Conservation (phyloP, 2,329 filamentous ascomycete species). For the Calonectria naviculata region DNA sequence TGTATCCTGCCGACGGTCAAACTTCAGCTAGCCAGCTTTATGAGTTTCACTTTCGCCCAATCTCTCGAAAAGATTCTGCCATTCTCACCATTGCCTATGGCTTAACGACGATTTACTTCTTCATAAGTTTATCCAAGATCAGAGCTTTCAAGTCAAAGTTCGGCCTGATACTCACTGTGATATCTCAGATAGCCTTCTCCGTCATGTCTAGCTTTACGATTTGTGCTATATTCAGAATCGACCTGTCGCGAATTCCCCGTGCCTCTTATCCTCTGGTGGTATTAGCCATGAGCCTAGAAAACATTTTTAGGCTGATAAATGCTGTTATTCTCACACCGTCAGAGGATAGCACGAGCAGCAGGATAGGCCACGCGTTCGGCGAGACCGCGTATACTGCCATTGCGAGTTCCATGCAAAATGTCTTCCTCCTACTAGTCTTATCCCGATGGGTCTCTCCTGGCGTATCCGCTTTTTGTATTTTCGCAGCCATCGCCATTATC, state of each 20-base stretch:
- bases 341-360: conserved; percentile 73
- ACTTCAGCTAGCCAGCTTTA: conserved; percentile 71
- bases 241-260: conserved; percentile 79
- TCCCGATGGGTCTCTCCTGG: conserved; percentile 75
- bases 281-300: conserved; percentile 80
- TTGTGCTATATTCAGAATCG: conserved; percentile 79
- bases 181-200: conserved; percentile 76
- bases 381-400: conserved; percentile 78
- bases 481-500: conserved; percentile 78
- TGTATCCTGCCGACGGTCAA: conserved; percentile 71
- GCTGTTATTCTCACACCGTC: conserved; percentile 78
- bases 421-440: conserved; percentile 73
- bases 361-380: conserved; percentile 80
- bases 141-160: conserved; percentile 80
- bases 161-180: conserved; percentile 77
- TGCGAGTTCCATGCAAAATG: conserved; percentile 75
- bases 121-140: conserved; percentile 74
- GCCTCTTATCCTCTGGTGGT: conserved; percentile 83
- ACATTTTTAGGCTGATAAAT: conserved; percentile 83
- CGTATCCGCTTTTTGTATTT: conserved; percentile 80
- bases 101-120: conserved; percentile 72
- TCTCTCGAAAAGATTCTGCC: conserved; percentile 74
- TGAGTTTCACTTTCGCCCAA: conserved; percentile 82
- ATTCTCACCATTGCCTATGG: conserved; percentile 74
- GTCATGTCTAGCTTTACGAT: conserved; percentile 84